Evolutionary conservation across 805 yeast species (phyloP), one percentile per base, ranked within the genome.

Genomic region (Barnettozyma sucrosica): DNA sequence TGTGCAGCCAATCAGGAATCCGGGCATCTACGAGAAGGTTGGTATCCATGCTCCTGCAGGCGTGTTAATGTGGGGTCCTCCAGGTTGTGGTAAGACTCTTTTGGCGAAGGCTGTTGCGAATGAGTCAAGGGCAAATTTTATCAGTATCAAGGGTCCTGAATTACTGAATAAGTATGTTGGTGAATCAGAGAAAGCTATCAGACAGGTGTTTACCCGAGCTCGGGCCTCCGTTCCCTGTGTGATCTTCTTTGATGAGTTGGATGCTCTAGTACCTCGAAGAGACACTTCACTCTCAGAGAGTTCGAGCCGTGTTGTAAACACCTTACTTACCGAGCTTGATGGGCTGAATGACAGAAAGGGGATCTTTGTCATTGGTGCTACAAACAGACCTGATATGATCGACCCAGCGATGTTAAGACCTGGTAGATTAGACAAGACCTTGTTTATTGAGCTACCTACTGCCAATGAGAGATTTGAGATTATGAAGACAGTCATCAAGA

Each of bases 361-460:
- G 2, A 88, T 92, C 2, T 93, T 85, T 65, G 98, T 92, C 4
- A 80, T 92, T 55, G 98, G 97, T 25, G 99, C 99, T 2, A 92
- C 99, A 0, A 92, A 92, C 59, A 77, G 99, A 63, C 98, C 98
- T 0, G 99, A 92, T 64, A 92, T 92, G 88, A 93, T 92, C 54
- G 99, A 92, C 66, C 89, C 96, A 4, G 99, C 99, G 0, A 93
- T 92, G 98, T 69, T 93, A 40, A 79, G 99, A 63, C 98, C 98
- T 0, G 99, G 98, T 6, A 79, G 99, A 66, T 74, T 92, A 58
- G 98, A 93, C 62, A 93, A 92, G 66, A 88, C 96, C 3, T 70
- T 92, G 40, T 92, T 83, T 65, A 92, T 92, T 24, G 97, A 92
- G 63, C 73, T 92, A 44, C 99, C 99, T 4, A 77, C 79, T 7